A percentile compares a stretch with the other conserved stretches of the same genome.
These are phyloP conservation scores for Syzygium grande DNA, from an alignment of 345 rosid genomes.

Conservation along the genomic window DNA sequence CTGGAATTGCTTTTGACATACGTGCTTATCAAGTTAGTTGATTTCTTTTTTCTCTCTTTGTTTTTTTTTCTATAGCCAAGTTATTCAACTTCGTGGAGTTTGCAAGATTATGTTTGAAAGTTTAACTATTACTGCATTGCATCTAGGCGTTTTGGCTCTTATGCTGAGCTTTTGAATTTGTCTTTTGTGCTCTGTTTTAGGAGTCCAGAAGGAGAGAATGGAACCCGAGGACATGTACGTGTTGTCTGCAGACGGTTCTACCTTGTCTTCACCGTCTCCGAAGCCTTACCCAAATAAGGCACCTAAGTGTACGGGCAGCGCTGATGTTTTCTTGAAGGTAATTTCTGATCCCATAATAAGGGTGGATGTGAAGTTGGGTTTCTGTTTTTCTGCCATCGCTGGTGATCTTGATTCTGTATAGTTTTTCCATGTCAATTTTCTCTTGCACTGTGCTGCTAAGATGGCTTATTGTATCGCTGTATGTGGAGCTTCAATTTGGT, in stretches of 20 bases:
- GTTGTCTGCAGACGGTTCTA: conserved; percentile 57
- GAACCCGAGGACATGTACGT: conserved; percentile 86
- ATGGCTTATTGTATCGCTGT: not conserved
- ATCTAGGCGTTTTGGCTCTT: not conserved
- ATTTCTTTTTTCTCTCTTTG: not conserved
- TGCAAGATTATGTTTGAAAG: not conserved
- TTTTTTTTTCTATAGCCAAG: not conserved
- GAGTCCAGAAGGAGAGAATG: conserved; percentile 99
- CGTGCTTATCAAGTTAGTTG: not conserved
- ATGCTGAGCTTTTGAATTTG: not conserved
- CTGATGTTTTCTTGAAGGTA: conserved; percentile 87
- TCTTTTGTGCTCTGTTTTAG: conserved; percentile 14
- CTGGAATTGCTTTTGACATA: not conserved
- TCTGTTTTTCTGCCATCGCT: not conserved
- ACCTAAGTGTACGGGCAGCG: conserved; percentile 89
- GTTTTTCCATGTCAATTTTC: not conserved
- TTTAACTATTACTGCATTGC: not conserved
- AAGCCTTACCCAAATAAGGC: conserved; percentile 82
- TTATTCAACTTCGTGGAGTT: not conserved
- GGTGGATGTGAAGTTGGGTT: not conserved
- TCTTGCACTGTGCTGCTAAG: not conserved
- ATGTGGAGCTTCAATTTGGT: not conserved
- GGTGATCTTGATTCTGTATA: not conserved
- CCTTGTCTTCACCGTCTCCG: conserved; percentile 62
- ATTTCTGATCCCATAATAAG: not conserved